Evolutionary conservation across 148 eudicot genomes (phyloP), one percentile per base, ranked within the genome.

Genomic region (Vaccinium corymbosum): DNA sequence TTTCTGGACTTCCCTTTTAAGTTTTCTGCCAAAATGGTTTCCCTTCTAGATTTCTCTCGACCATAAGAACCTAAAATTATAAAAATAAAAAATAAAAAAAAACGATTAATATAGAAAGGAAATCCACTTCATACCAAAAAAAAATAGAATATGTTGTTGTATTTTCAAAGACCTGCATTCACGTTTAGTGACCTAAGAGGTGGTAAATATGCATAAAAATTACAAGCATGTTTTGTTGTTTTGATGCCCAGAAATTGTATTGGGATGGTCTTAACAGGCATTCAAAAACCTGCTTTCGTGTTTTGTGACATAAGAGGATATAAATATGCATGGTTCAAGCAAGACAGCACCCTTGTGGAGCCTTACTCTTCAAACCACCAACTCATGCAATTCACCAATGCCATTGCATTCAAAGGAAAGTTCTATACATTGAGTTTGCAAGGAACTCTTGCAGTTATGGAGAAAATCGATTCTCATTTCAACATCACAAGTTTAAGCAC

Each of bases 401-500:
- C 57, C 13, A 81, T 86, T 76, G 86, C 55, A 16, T 85, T 70
- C 66, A 12, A 84, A 50, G 90, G 90, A 11, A 85, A 85, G 32
- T 80, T 85, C 55, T 85, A 85, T 50, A 86, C 81, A 17, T 72
- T 88, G 77, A 88, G 88, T 29, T 73, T 83, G 83, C 86, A 88
- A 51, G 90, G 90, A 35, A 79, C 85, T 7, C 82, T 88, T 17
- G 88, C 77, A 0, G 83, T 88, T 16, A 73, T 86, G 9, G 88
- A 88, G 53, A 80, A 72, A 19, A 64, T 59, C 13, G 83, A 82
- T 73, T 81, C 81, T 42, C 50, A 50, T 19, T 25, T 82, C 52
- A 68, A 17, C 55, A 82, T 87, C 57, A 84, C 81, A 17, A 27
- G 14, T 25, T 35, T 83, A 0, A 29, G 89, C 42, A 51, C 13